Conservation (phyloP, 352 stramenopile genomes). For the Aphanomyces cochlioides region DNA sequence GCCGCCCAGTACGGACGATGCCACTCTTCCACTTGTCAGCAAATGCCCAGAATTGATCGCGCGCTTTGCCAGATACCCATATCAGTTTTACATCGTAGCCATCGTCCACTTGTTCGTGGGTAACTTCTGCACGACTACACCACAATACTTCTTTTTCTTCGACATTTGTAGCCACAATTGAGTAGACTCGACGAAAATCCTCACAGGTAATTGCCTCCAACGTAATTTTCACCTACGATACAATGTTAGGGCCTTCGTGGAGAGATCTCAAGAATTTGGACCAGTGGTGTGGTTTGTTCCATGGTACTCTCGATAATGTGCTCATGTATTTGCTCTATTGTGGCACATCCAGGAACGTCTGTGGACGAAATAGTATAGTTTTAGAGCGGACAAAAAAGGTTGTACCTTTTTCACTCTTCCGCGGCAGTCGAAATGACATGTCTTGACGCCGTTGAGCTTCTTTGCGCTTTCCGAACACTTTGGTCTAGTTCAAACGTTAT, state of each 20-base stretch:
- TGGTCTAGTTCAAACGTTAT: slow-evolving; percentile 25
- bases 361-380: not conserved
- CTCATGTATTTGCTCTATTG: slow-evolving; percentile 39
- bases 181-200: no score
- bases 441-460: slow-evolving; percentile 59
- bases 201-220: no score
- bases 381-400: no score
- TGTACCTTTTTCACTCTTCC: no score
- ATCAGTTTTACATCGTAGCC: slow-evolving; percentile 43
- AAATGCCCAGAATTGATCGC: slow-evolving; percentile 61
- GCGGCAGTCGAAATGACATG: slow-evolving; percentile 49
- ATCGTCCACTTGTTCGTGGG: slow-evolving; percentile 1
- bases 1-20: slow-evolving; percentile 53
- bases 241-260: no score
- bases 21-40: slow-evolving; percentile 55
- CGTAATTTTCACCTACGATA: no score
- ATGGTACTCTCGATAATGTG: slow-evolving; percentile 1
- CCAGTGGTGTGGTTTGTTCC: not conserved
- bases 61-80: slow-evolving; percentile 48
- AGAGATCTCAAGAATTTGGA: no score
- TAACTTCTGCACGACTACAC: slow-evolving; percentile 32
- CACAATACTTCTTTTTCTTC: slow-evolving; percentile 21
- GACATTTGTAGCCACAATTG: not conserved
- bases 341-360: slow-evolving; percentile 38
- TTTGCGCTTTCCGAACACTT: slow-evolving; percentile 81